These are phyloP conservation scores for Zygotorulaspora danielsina DNA, from an alignment of 805 yeast genomes.

Conservation along the genomic window DNA sequence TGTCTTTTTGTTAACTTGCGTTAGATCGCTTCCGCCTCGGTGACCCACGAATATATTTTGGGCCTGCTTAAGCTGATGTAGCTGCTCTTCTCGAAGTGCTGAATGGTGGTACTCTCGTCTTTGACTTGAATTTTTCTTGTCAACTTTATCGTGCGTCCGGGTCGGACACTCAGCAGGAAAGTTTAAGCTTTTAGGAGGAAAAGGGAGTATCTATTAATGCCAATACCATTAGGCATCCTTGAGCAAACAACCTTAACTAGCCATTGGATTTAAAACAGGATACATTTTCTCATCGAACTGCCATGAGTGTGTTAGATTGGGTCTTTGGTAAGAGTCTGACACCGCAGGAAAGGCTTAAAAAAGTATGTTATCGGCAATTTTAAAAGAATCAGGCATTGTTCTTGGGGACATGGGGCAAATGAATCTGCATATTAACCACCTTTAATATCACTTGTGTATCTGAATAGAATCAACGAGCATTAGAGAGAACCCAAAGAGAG, in stretches of 20 bases:
- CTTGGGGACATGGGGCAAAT: background rate
- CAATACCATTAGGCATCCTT: no score
- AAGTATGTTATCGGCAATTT: conserved; percentile 43
- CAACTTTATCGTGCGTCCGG: no score
- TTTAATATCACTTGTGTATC: background rate
- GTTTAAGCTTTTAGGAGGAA: no score
- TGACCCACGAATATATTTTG: no score
- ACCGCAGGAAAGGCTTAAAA: conserved; percentile 91
- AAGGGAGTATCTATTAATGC: background rate
- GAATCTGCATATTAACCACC: background rate
- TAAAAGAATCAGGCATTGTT: no score
- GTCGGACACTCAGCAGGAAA: no score
- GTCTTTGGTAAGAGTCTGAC: conserved; percentile 89
- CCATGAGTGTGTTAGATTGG: conserved; percentile 85
- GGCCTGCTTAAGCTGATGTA: background rate
- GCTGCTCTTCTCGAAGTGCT: background rate
- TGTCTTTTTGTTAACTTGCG: conserved; percentile 25
- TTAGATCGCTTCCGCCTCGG: background rate
- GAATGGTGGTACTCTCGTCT: background rate
- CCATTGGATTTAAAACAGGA: no score
- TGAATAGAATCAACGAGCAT: conserved; percentile 80
- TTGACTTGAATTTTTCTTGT: background rate
- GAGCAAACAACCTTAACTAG: no score
- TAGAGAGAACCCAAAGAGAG: conserved; percentile 92
- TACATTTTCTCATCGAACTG: no score